Evolutionary conservation across 768 basidiomycete species (phyloP).

Genomic region (Termitomyces bulborhizus): DNA sequence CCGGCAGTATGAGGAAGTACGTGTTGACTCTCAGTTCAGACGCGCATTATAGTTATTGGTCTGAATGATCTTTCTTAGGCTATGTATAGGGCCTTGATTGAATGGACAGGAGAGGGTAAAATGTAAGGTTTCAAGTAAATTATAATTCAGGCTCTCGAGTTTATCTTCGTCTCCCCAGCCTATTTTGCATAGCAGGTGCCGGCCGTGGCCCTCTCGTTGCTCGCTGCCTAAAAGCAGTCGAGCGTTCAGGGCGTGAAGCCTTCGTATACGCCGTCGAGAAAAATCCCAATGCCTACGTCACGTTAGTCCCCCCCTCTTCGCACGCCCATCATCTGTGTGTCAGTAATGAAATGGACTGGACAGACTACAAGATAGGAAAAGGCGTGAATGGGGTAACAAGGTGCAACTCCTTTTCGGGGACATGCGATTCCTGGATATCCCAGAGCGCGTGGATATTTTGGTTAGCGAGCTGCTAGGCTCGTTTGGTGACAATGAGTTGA

Average conservation of each 20-base stretch:
- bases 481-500: constrained; percentile 98
- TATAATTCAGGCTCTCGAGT: neutral
- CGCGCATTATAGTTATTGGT: neutral
- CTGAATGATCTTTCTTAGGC: constrained; percentile 42
- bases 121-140: constrained; percentile 43
- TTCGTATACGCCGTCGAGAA: constrained; percentile 90
- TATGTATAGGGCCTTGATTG: constrained; percentile 70
- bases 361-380: constrained; percentile 81
- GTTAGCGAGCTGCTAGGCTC: constrained; percentile 95
- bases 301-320: constrained; percentile 39
- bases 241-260: constrained; percentile 55
- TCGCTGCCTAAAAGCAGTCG: constrained; percentile 72
- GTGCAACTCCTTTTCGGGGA: constrained; percentile 90
- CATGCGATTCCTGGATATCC: constrained; percentile 80
- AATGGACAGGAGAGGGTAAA: constrained; percentile 52
- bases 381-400: constrained; percentile 73
- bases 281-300: constrained; percentile 93
- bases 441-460: constrained; percentile 87
- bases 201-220: constrained; percentile 92
- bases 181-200: constrained; percentile 90
- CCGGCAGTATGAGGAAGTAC: constrained; percentile 86
- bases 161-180: constrained; percentile 33
- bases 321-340: neutral
- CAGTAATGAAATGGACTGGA: neutral
- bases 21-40: neutral